Evolutionary conservation across 805 yeast species (phyloP).

Genomic region (Candida parachauliodes): DNA sequence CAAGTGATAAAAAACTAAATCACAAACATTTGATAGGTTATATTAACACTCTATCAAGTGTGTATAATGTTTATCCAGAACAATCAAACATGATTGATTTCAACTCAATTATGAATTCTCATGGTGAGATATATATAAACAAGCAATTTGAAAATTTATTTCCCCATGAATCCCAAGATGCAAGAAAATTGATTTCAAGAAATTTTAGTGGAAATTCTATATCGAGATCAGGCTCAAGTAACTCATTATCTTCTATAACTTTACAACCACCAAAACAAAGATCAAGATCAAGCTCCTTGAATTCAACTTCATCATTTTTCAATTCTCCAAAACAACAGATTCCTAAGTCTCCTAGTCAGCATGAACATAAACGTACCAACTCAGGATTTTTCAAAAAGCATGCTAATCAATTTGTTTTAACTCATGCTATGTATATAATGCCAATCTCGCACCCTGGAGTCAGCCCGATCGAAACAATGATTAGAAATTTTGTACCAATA

Average conservation of each 20-base stretch:
- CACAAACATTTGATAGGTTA: conserved; percentile 53
- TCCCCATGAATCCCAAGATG: conserved; percentile 10
- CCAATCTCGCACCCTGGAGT: conserved; percentile 75
- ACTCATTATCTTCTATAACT: conserved; percentile 16
- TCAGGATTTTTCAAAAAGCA: conserved; percentile 27
- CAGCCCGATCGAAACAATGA: conserved; percentile 66
- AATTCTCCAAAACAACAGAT: conserved; percentile 10
- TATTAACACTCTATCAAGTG: conserved; percentile 40
- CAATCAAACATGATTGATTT: conserved; percentile 53
- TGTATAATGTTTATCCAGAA: conserved; percentile 59
- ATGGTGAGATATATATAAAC: conserved; percentile 52
- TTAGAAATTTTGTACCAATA: conserved; percentile 64
- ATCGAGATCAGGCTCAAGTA: conserved; percentile 9
- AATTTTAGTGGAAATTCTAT: not conserved
- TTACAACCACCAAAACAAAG: conserved; percentile 3
- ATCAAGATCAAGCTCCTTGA: conserved; percentile 18
- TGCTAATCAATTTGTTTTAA: conserved; percentile 24
- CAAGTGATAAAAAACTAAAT: conserved; percentile 38
- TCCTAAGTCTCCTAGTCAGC: not conserved
- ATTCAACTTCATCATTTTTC: conserved; percentile 30
- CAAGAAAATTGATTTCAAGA: conserved; percentile 8
- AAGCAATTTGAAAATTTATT: conserved; percentile 33
- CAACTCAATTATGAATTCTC: conserved; percentile 52
- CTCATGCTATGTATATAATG: conserved; percentile 56
- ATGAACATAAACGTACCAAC: conserved; percentile 9